These are phyloP conservation scores for Vanderwaltozyma tropicalis DNA, from an alignment of 805 yeast species.

Conservation along the genomic window DNA sequence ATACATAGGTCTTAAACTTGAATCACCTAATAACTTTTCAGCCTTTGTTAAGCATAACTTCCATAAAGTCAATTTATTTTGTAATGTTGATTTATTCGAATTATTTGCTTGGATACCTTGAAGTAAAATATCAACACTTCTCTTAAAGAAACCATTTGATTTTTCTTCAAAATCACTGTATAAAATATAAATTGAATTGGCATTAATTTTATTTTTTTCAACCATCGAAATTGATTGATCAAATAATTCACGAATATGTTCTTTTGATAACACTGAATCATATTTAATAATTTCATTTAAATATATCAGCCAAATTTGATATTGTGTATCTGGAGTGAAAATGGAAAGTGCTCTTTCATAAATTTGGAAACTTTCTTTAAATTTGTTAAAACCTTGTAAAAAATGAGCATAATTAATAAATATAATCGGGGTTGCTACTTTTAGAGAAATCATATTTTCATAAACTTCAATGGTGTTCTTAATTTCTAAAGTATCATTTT, in stretches of 20 bases:
- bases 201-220: slow-evolving; percentile 32
- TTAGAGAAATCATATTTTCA: slow-evolving; percentile 44
- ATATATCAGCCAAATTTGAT: slow-evolving; percentile 66
- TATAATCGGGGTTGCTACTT: slow-evolving; percentile 58
- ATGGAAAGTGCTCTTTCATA: slow-evolving; percentile 59
- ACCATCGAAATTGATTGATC: slow-evolving; percentile 52
- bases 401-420: slow-evolving; percentile 58
- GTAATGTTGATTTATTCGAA: slow-evolving; percentile 8
- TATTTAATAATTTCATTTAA: slow-evolving; percentile 39
- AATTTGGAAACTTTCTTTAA: slow-evolving; percentile 40
- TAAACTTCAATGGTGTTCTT: slow-evolving; percentile 33
- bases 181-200: slow-evolving; percentile 39
- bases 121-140: slow-evolving; percentile 39
- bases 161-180: slow-evolving; percentile 56
- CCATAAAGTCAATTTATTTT: slow-evolving; percentile 32
- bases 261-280: slow-evolving; percentile 28
- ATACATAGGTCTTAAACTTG: slow-evolving; percentile 38
- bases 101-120: slow-evolving; percentile 28
- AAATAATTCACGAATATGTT: slow-evolving; percentile 60
- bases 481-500: slow-evolving; percentile 12
- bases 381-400: slow-evolving; percentile 37
- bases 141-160: slow-evolving; percentile 38
- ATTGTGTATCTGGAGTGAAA: slow-evolving; percentile 46
- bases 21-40: slow-evolving; percentile 31
- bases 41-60: slow-evolving; percentile 35